Evolutionary conservation across 805 yeast species (phyloP).

Genomic region (Candida methanosorbosa): DNA sequence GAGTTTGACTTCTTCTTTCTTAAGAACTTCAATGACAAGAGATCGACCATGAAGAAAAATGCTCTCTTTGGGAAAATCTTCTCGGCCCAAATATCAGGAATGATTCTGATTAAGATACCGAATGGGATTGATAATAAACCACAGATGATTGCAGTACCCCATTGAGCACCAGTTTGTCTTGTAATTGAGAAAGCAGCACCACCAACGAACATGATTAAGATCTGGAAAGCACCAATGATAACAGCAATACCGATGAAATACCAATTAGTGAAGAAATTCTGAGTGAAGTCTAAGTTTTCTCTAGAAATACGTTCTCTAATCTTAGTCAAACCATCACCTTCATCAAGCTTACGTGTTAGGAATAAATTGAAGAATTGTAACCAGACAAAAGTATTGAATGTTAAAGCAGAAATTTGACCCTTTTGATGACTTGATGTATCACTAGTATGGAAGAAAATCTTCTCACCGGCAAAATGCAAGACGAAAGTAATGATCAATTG

Average conservation of each 20-base stretch:
- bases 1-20: constrained; percentile 7
- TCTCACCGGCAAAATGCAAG: constrained; percentile 70
- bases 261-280: constrained; percentile 72
- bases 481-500: constrained; percentile 77
- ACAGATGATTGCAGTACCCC: constrained; percentile 82
- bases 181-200: constrained; percentile 89
- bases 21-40: constrained; percentile 12
- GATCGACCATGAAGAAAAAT: constrained; percentile 23
- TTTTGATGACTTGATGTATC: constrained; percentile 36
- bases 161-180: constrained; percentile 74
- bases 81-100: constrained; percentile 75
- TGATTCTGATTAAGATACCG: constrained; percentile 65
- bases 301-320: constrained; percentile 50
- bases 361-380: constrained; percentile 90
- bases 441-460: constrained; percentile 40
- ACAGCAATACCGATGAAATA: constrained; percentile 67
- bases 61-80: constrained; percentile 55
- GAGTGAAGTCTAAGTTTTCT: constrained; percentile 72
- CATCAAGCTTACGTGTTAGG: constrained; percentile 86
- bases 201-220: constrained; percentile 91
- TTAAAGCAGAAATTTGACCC: constrained; percentile 68
- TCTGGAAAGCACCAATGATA: constrained; percentile 77
- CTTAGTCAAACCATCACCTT: constrained; percentile 58
- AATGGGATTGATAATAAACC: constrained; percentile 77
- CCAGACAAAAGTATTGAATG: constrained; percentile 97